Conservation (phyloP, 352 stramenopile species). For the Ochromonadaceae sp. region DNA sequence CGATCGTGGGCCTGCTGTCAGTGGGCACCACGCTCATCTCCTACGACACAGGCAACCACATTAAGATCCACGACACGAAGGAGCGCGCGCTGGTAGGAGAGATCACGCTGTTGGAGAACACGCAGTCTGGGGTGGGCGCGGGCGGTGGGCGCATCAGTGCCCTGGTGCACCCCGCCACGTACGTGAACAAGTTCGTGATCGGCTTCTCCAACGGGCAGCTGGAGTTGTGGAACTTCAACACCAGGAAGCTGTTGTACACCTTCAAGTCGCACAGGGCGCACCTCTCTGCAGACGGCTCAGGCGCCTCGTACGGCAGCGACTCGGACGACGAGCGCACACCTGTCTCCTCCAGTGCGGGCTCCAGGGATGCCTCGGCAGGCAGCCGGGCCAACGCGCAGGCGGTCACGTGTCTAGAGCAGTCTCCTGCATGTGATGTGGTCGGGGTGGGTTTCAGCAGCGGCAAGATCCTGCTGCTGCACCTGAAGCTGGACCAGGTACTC, state of each 20-base stretch:
- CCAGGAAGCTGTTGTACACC: conserved; percentile 62
- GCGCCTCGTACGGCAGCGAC: background rate
- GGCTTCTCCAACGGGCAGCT: conserved; percentile 55
- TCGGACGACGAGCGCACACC: background rate
- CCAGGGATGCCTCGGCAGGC: no score
- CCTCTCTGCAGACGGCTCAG: background rate
- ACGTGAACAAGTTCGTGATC: conserved; percentile 82
- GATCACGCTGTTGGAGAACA: background rate
- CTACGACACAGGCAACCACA: conserved; percentile 50
- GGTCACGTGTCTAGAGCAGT: conserved; percentile 59
- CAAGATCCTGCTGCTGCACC: conserved; percentile 57
- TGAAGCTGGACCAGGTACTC: conserved; percentile 57
- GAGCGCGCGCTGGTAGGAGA: conserved; percentile 34
- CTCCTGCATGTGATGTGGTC: conserved; percentile 65
- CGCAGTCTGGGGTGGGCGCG: no score
- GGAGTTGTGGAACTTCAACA: conserved; percentile 73
- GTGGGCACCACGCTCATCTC: conserved; percentile 27
- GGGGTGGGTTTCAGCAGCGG: conserved; percentile 59
- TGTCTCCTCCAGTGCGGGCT: conserved; percentile 1
- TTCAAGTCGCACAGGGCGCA: conserved; percentile 34
- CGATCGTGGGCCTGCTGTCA: conserved; percentile 22
- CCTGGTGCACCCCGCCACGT: conserved; percentile 74
- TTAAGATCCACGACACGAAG: no score
- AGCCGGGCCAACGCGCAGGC: no score
- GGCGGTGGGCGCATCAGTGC: conserved; percentile 49